Evolutionary conservation across 23 red algal species (phyloP), one percentile per base, ranked within the genome.

Genomic region (Gracilaria vermiculophylla): DNA sequence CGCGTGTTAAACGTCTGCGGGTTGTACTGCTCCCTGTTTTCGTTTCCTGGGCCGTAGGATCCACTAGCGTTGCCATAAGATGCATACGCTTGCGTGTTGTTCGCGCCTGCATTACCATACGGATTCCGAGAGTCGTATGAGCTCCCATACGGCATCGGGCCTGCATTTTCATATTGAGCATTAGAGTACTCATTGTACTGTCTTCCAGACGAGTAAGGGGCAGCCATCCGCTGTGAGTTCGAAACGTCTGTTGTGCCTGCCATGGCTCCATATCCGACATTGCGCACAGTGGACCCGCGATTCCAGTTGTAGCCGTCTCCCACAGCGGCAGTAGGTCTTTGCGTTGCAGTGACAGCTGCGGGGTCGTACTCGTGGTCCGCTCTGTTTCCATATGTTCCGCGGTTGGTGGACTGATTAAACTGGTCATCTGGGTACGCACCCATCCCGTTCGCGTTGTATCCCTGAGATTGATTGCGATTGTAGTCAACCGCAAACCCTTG

Each of bases 291-390:
- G 24, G 53, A 27, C 23, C 69, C 52, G n/a, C 84, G 69, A 51
- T 62, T 76, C 84, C 84, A 88, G 31, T 47, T 48, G 52, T 62
- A 72, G 24, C 51, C 82, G 32, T 87, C 54, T 65, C 47, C 62
- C n/a, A 66, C 19, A 13, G 60, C 27, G 35, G 69, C 60, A 27
- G 53, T 65, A 21, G 50, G 50, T 55, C 81, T 70, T 44, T 78
- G 84, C 21, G 69, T 49, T 2, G 69, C 53, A 48, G 66, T 77
- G 19, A 78, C 84, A 55, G 84, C 84, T 11, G 84, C 84, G 8
- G 84, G 84, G 36, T 88, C 84, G 51, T 88, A 88, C 53, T 88
- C 84, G 20, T 62, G 45, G 11, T 85, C 81, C 57, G 57, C 33
- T 27, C 34, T 71, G 50, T 51, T 50, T 13, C 81, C 58, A 28